These are phyloP conservation scores for Pouteria glomerata DNA, from an alignment of 148 eudicot genomes.

Conservation along the genomic window DNA sequence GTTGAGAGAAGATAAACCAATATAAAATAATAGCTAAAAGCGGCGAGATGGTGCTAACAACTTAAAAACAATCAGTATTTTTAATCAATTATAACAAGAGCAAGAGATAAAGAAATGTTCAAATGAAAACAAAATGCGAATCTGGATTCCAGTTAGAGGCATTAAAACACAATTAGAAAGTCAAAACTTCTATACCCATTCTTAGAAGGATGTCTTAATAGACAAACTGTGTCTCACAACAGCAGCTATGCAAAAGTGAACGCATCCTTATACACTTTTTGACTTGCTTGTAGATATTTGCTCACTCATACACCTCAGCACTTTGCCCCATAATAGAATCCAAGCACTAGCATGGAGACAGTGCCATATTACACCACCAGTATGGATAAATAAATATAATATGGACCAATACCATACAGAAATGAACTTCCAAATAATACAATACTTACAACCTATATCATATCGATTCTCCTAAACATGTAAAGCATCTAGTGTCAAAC, in stretches of 20 bases:
- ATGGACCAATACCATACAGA: neutral
- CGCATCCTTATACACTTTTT: neutral
- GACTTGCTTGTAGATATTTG: neutral
- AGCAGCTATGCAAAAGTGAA: neutral
- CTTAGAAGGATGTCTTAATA: neutral
- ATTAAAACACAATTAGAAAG: neutral
- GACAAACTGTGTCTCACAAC: neutral
- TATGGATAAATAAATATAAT: neutral
- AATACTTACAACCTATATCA: neutral
- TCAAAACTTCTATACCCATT: neutral
- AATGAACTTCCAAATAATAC: neutral
- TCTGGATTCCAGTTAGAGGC: neutral
- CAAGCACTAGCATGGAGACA: neutral
- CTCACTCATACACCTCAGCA: neutral
- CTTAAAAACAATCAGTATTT: too few relatives aligned
- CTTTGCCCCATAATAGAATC: neutral
- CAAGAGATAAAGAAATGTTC: neutral
- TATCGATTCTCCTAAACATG: slow-evolving; percentile 6
- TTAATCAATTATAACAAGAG: slow-evolving; percentile 3
- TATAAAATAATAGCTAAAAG: too few relatives aligned
- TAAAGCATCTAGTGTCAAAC: neutral
- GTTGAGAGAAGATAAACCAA: too few relatives aligned
- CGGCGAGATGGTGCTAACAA: too few relatives aligned
- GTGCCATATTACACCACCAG: neutral
- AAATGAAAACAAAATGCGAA: neutral